phyloP scores from a whole-genome alignment of 208 protist species.

The Phytomonas sp. region DNA sequence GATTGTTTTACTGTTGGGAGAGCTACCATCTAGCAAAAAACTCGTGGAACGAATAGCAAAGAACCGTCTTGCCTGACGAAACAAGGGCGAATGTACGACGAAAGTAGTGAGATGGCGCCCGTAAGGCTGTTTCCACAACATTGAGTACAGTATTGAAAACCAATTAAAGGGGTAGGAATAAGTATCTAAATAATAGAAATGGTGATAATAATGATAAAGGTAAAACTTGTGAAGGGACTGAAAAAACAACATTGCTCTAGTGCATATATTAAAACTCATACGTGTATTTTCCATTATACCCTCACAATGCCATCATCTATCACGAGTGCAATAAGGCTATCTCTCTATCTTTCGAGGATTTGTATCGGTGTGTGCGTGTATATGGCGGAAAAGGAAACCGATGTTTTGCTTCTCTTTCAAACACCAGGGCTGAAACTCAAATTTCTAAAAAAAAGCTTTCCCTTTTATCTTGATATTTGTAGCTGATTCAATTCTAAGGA shows the following conservation, averaged over 20 bases:
- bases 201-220: background rate
- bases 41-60: constrained; percentile 6
- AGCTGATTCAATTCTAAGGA: background rate
- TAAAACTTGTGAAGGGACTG: background rate
- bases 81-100: background rate
- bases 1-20: background rate
- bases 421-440: background rate
- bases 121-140: background rate
- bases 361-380: background rate
- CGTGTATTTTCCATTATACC: background rate
- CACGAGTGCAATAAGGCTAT: background rate
- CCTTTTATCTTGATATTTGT: background rate
- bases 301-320: background rate
- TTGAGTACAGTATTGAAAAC: background rate
- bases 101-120: background rate
- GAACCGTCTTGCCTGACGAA: background rate
- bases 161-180: background rate
- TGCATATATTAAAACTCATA: background rate
- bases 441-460: background rate
- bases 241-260: background rate
- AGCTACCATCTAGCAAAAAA: background rate
- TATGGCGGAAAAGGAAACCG: background rate
- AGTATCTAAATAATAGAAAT: background rate
- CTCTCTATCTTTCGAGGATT: background rate
- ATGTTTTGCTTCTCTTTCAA: background rate